These are phyloP conservation scores for Boletus fagicola DNA, from an alignment of 768 basidiomycete species.

Conservation along the genomic window DNA sequence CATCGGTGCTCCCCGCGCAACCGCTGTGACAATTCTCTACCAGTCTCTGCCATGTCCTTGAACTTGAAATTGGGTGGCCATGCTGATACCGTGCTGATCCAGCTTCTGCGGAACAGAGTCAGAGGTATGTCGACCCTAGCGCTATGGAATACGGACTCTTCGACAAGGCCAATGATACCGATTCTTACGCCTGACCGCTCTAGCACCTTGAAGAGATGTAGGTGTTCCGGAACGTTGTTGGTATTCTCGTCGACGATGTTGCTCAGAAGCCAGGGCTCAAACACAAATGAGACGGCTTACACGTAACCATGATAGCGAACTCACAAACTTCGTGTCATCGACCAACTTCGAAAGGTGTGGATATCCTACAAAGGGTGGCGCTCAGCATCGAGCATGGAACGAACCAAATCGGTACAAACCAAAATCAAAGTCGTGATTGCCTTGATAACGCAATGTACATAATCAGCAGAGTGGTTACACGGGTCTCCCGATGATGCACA, in stretches of 20 bases:
- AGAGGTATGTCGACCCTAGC: neutral
- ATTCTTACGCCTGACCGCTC: constrained; percentile 70
- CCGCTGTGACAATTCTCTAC: constrained; percentile 64
- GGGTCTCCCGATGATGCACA: constrained; percentile 24
- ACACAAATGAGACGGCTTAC: neutral
- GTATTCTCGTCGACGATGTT: constrained; percentile 78
- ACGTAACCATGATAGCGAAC: constrained; percentile 21
- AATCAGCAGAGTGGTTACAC: constrained; percentile 5
- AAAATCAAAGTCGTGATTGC: constrained; percentile 93
- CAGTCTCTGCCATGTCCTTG: constrained; percentile 70
- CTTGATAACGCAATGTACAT: constrained; percentile 35
- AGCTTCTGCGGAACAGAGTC: constrained; percentile 53
- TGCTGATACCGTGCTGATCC: constrained; percentile 83
- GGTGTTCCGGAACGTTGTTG: constrained; percentile 53
- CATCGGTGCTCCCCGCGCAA: constrained; percentile 72
- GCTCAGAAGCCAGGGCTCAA: constrained; percentile 84
- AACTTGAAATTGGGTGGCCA: constrained; percentile 84
- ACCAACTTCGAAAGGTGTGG: constrained; percentile 67
- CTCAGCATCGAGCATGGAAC: neutral
- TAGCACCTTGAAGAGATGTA: constrained; percentile 63
- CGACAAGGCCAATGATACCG: constrained; percentile 84
- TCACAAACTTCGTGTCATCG: constrained; percentile 69
- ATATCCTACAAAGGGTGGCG: constrained; percentile 44
- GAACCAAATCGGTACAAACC: constrained; percentile 39
- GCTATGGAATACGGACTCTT: constrained; percentile 51